Percentiles rank a stretch among this genome's conserved stretches.
Conservation (phyloP, 2,329 filamentous ascomycete species). For the Microcyclosporella mali region DNA sequence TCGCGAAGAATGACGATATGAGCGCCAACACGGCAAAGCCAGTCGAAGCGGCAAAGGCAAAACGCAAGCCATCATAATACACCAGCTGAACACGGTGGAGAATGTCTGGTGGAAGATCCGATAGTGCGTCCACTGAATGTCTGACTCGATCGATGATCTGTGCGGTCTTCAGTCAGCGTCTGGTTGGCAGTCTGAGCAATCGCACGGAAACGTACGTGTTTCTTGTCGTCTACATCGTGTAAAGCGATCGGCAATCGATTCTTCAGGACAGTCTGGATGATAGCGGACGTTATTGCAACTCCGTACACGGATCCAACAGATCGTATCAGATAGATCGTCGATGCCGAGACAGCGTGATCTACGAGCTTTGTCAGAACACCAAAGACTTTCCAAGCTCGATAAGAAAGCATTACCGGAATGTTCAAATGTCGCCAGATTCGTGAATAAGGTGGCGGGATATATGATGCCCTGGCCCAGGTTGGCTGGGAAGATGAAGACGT, state of each 20-base stretch:
- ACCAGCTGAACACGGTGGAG: slow-evolving; percentile 53
- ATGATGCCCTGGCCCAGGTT: slow-evolving; percentile 44
- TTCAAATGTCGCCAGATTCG: slow-evolving; percentile 56
- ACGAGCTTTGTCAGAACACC: slow-evolving; percentile 24
- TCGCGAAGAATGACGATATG: slow-evolving; percentile 43
- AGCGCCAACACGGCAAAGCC: slow-evolving; percentile 46
- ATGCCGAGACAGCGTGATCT: slow-evolving; percentile 58
- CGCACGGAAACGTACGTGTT: slow-evolving; percentile 43
- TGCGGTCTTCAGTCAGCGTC: not conserved
- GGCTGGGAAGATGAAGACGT: slow-evolving; percentile 41
- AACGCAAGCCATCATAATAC: slow-evolving; percentile 54
- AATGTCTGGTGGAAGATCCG: slow-evolving; percentile 50
- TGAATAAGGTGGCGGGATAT: slow-evolving; percentile 51
- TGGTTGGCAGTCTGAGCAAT: not conserved
- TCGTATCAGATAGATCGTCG: slow-evolving; percentile 58
- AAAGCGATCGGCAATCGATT: slow-evolving; percentile 49
- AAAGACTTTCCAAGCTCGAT: no score
- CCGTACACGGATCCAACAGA: slow-evolving; percentile 60
- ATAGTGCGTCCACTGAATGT: slow-evolving; percentile 54
- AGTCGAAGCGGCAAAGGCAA: slow-evolving; percentile 53
- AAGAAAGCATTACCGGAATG: slow-evolving; percentile 45
- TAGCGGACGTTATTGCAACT: slow-evolving; percentile 56
- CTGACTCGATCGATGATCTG: slow-evolving; percentile 58
- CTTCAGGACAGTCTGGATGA: slow-evolving; percentile 57
- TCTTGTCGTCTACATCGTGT: slow-evolving; percentile 52